Evolutionary conservation across 805 yeast genomes (phyloP).

Genomic region (Ogataea parapolymorpha): DNA sequence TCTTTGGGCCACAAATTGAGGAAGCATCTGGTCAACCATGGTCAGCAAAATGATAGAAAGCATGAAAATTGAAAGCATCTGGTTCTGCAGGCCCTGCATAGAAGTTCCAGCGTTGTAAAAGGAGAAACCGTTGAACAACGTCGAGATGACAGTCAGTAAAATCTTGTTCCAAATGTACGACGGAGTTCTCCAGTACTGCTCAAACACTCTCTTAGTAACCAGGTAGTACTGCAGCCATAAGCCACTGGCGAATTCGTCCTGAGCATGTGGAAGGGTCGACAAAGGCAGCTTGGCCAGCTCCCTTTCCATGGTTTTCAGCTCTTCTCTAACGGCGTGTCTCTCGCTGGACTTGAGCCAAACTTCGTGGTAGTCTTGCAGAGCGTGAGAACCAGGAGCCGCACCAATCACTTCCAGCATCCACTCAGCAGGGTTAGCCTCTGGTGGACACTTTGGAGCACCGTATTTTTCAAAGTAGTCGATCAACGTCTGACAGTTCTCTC

Average conservation of each 20-base stretch:
- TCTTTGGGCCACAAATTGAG: conserved; percentile 59
- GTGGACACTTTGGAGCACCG: conserved; percentile 67
- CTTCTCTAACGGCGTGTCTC: conserved; percentile 52
- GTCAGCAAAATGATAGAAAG: conserved; percentile 54
- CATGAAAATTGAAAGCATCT: conserved; percentile 76
- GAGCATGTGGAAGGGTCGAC: conserved; percentile 32
- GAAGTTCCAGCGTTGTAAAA: conserved; percentile 63
- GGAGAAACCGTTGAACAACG: conserved; percentile 66
- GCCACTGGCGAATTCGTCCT: conserved; percentile 42
- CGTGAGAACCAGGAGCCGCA: conserved; percentile 78
- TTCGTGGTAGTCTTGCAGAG: conserved; percentile 67
- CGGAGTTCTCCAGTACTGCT: conserved; percentile 67
- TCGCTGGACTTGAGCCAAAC: conserved; percentile 76
- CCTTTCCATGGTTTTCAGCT: conserved; percentile 60
- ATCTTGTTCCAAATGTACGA: conserved; percentile 56
- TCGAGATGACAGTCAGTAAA: conserved; percentile 47
- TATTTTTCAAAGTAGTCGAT: conserved; percentile 62
- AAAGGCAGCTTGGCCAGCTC: conserved; percentile 44
- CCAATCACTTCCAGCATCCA: conserved; percentile 90
- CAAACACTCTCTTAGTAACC: conserved; percentile 49
- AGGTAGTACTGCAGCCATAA: conserved; percentile 38
- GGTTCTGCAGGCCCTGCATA: conserved; percentile 73
- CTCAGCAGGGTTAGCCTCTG: conserved; percentile 77
- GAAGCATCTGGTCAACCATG: conserved; percentile 59
- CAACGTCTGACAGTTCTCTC: conserved; percentile 51